These are phyloP conservation scores for Arabidopsis arenosa DNA, from an alignment of 345 rosid genomes.

Conservation along the genomic window DNA sequence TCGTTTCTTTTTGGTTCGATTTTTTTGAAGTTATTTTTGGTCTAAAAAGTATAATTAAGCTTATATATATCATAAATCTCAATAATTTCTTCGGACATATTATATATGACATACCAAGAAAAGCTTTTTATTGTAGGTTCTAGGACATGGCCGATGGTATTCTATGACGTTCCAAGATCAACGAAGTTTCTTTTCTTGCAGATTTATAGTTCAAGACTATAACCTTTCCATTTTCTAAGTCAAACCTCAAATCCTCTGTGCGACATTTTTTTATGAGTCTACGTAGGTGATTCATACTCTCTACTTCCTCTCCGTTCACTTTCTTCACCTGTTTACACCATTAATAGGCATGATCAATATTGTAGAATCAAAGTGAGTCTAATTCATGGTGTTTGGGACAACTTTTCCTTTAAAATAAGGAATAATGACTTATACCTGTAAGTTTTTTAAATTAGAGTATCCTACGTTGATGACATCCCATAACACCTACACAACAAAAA, in stretches of 20 bases:
- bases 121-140: conserved; percentile 40
- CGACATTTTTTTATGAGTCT: conserved; percentile 56
- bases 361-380: no score
- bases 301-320: conserved; percentile 62
- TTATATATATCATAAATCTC: neutral
- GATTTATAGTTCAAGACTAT: conserved; percentile 52
- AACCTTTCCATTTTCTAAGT: conserved; percentile 71
- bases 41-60: no score
- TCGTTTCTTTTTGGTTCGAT: no score
- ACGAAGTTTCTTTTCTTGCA: conserved; percentile 61
- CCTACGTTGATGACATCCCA: conserved; percentile 72
- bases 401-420: neutral
- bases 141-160: conserved; percentile 59
- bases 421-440: conserved; percentile 54
- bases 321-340: conserved; percentile 61
- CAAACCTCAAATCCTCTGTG: conserved; percentile 60
- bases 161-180: conserved; percentile 60
- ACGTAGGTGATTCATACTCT: conserved; percentile 62
- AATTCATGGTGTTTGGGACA: neutral
- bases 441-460: conserved; percentile 66
- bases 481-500: conserved; percentile 56
- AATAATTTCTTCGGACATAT: neutral
- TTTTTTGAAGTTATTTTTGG: no score
- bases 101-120: neutral
- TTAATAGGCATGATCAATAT: neutral